Evolutionary conservation across 1,284 basidiomycete genomes (phyloP).

Genomic region (Trichosporon coremiiforme): DNA sequence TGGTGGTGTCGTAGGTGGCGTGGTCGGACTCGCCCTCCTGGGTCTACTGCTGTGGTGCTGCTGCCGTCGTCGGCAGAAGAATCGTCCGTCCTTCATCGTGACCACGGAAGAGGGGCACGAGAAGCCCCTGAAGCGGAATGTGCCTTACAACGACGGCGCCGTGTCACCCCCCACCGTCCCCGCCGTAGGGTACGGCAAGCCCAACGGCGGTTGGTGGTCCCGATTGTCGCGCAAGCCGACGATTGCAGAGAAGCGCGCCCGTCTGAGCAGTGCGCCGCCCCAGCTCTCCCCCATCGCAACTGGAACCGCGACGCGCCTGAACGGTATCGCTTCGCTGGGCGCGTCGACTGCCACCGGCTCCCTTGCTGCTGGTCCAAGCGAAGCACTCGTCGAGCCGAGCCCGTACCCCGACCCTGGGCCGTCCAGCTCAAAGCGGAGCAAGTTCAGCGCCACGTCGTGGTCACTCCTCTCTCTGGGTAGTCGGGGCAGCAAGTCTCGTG

Average conservation of each 20-base stretch:
- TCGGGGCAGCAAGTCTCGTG: background rate
- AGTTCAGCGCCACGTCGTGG: constrained; percentile 4
- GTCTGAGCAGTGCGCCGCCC: background rate
- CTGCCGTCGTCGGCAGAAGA: background rate
- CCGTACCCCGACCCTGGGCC: background rate
- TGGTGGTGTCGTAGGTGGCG: background rate
- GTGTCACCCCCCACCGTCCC: background rate
- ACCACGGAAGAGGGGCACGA: constrained; percentile 8
- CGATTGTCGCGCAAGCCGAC: background rate
- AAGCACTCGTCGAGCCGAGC: background rate
- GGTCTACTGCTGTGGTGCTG: constrained; percentile 8
- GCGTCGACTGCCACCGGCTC: background rate
- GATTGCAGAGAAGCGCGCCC: background rate
- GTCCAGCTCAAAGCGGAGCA: background rate
- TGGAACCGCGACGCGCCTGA: background rate
- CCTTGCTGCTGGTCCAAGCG: background rate
- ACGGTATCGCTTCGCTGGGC: background rate
- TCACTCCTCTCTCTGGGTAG: background rate
- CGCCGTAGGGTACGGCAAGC: background rate
- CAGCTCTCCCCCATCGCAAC: background rate
- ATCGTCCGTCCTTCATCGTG: background rate
- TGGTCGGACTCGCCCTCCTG: background rate
- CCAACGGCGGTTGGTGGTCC: background rate
- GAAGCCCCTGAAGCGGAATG: background rate
- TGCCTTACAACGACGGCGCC: constrained; percentile 2